phyloP scores from a whole-genome alignment of 768 basidiomycete species.

The Cyclocybe cylindracea region DNA sequence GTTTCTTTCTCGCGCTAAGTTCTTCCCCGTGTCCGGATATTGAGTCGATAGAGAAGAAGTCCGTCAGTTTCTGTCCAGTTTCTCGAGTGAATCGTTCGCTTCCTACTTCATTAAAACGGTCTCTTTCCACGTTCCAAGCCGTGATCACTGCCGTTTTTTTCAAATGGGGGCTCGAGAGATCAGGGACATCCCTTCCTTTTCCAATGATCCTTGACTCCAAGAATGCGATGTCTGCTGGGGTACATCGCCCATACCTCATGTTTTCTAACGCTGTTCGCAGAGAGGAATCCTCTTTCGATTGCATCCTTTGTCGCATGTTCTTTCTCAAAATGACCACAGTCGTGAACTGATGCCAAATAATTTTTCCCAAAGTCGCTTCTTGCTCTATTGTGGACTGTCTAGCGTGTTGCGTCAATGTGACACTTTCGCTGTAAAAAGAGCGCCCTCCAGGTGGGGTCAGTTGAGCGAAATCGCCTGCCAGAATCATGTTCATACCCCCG shows the following conservation, averaged over 20 bases:
- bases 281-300: slow-evolving; percentile 12
- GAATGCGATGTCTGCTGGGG: slow-evolving; percentile 23
- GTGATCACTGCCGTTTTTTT: slow-evolving; percentile 35
- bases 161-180: too few relatives aligned
- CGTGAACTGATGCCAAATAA: too few relatives aligned
- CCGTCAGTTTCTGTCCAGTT: slow-evolving; percentile 17
- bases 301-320: slow-evolving; percentile 30
- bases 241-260: too few relatives aligned
- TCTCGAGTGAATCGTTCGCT: slow-evolving; percentile 29
- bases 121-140: too few relatives aligned
- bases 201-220: slow-evolving; percentile 30
- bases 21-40: not conserved
- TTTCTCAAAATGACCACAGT: slow-evolving; percentile 31
- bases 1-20: not conserved
- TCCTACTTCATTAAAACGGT: slow-evolving; percentile 28
- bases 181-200: too few relatives aligned
- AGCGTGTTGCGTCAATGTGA: too few relatives aligned
- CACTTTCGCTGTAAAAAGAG: slow-evolving; percentile 21
- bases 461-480: slow-evolving; percentile 41
- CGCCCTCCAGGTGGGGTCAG: slow-evolving; percentile 21
- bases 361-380: too few relatives aligned
- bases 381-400: too few relatives aligned
- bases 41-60: slow-evolving; percentile 31
- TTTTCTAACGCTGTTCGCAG: slow-evolving; percentile 16
- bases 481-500: too few relatives aligned